Percentiles rank a stretch among this genome's conserved stretches.
Evolutionary conservation across 257 asterid genomes (phyloP).

Genomic region (Plantago major): DNA sequence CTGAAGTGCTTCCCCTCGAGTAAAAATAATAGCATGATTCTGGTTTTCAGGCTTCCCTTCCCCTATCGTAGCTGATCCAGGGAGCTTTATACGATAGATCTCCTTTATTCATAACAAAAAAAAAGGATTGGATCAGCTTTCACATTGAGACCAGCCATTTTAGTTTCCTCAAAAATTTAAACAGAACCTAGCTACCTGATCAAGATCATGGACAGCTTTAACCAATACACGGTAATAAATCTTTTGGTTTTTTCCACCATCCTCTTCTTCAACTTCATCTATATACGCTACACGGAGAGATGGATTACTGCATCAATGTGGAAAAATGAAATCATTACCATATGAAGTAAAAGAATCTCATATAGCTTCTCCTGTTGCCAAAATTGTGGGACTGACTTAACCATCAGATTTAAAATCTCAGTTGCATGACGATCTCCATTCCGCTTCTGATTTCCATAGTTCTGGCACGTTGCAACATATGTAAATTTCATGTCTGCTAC

Average conservation of each 20-base stretch:
- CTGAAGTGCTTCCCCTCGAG: slow-evolving; percentile 89
- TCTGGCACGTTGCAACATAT: slow-evolving; percentile 81
- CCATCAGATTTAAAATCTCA: slow-evolving; percentile 56
- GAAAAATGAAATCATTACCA: too few relatives aligned
- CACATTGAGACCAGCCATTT: background rate
- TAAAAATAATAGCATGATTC: slow-evolving; percentile 80
- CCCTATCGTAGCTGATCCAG: slow-evolving; percentile 77
- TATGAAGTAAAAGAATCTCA: background rate
- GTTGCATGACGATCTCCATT: slow-evolving; percentile 83
- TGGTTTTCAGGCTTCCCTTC: slow-evolving; percentile 96
- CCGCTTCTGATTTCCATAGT: slow-evolving; percentile 81
- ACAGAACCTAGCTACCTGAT: slow-evolving; percentile 34
- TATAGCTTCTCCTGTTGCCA: background rate
- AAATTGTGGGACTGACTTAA: slow-evolving; percentile 34
- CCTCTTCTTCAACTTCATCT: slow-evolving; percentile 79
- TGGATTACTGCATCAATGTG: slow-evolving; percentile 39
- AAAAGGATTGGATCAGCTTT: background rate
- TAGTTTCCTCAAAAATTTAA: background rate
- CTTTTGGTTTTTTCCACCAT: slow-evolving; percentile 42
- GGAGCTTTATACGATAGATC: slow-evolving; percentile 85
- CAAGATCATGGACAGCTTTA: slow-evolving; percentile 55
- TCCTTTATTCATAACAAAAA: slow-evolving; percentile 5
- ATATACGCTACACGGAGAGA: slow-evolving; percentile 85
- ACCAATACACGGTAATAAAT: slow-evolving; percentile 52
- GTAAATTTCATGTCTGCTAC: slow-evolving; percentile 93